A percentile compares a stretch with the other conserved stretches of the same genome.
These are phyloP conservation scores for Diaporthe citriasiana DNA, from an alignment of 2,329 filamentous ascomycete species.

Conservation along the genomic window DNA sequence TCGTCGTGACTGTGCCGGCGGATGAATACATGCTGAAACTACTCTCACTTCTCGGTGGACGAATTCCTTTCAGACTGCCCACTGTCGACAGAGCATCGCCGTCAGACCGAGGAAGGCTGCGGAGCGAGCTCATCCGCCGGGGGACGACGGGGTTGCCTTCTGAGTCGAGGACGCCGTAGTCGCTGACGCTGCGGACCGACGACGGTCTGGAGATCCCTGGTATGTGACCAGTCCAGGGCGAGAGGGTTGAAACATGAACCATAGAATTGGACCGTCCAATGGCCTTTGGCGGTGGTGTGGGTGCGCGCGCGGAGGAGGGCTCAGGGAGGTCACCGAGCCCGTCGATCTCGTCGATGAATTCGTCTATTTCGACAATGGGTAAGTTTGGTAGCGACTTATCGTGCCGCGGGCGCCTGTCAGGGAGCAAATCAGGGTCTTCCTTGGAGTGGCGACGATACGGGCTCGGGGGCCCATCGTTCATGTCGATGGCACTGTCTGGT, in stretches of 20 bases:
- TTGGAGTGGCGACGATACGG: conserved; percentile 41
- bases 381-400: conserved; percentile 42
- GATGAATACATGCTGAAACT: conserved; percentile 21
- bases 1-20: conserved; percentile 31
- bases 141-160: conserved; percentile 37
- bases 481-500: conserved; percentile 59
- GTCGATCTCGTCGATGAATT: conserved; percentile 48
- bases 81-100: conserved; percentile 39
- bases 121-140: conserved; percentile 35
- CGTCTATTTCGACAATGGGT: conserved; percentile 50
- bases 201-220: conserved; percentile 23
- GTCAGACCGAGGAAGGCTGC: conserved; percentile 36
- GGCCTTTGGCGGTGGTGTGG: conserved; percentile 49
- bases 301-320: conserved; percentile 44
- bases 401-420: conserved; percentile 38
- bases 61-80: conserved; percentile 36
- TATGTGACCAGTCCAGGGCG: background rate
- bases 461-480: conserved; percentile 50
- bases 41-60: conserved; percentile 10
- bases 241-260: background rate
- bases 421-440: conserved; percentile 38
- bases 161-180: conserved; percentile 37
- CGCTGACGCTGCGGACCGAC: conserved; percentile 38
- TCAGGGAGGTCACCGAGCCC: conserved; percentile 39
- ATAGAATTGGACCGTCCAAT: conserved; percentile 41